A percentile compares a stretch with the other conserved stretches of the same genome.
Evolutionary conservation across 75 land plant genomes (phyloP).

Genomic region (Azolla pinnata): DNA sequence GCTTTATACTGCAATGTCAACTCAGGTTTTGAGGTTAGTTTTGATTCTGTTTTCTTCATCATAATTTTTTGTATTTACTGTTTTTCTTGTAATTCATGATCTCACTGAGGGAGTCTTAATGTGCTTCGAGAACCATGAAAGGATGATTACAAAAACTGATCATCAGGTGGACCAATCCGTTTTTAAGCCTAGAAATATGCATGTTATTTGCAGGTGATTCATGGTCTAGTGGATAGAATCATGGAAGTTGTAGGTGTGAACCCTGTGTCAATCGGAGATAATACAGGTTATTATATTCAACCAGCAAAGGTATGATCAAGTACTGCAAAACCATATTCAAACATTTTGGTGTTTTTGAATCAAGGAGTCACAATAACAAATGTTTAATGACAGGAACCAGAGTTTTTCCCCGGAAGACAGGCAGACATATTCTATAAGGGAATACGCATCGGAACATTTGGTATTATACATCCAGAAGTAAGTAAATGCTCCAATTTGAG

Average conservation of each 20-base stretch:
- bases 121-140: neutral
- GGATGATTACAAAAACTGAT: too few relatives aligned
- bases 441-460: conserved; percentile 62
- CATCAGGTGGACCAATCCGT: too few relatives aligned
- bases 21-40: conserved; percentile 86
- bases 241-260: conserved; percentile 63
- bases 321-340: neutral
- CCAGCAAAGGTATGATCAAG: conserved; percentile 51
- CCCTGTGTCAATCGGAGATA: conserved; percentile 32
- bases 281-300: conserved; percentile 43
- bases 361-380: neutral
- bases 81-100: too few relatives aligned
- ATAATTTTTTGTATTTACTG: too few relatives aligned
- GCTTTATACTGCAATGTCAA: conserved; percentile 73
- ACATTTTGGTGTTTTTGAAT: neutral
- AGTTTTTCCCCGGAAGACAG: conserved; percentile 75
- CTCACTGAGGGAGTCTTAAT: neutral
- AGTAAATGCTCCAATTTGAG: neutral
- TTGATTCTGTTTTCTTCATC: neutral
- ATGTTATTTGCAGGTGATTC: conserved; percentile 84
- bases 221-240: conserved; percentile 74
- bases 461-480: conserved; percentile 95
- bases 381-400: conserved; percentile 54
- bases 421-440: conserved; percentile 67
- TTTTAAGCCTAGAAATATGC: too few relatives aligned